Base-by-base conservation (phyloP, 805 yeast species). In the Starmerella bombicola region DNA sequence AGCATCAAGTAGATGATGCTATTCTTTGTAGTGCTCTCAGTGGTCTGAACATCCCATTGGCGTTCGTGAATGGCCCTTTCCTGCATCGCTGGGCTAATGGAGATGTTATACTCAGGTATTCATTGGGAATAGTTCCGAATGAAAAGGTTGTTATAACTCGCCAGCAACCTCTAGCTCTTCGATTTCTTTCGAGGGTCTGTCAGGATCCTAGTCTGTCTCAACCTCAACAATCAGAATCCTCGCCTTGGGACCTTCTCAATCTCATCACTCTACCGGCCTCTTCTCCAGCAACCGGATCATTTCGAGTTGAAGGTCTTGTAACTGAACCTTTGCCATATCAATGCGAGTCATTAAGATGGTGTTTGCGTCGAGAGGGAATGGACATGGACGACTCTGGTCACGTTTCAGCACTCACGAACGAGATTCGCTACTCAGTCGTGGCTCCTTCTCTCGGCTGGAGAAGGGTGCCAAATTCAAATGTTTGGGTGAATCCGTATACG, bases 341-440 rank as follows among this genome's bases (percentile, higher is more conserved):
- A 44, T 36, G 54, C 25, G 61, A 59, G 22, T 50, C 67, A 1
- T 60, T 64, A 3, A 34, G 50, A 12, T 64, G 68, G 67, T 50
- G 56, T 9, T 41, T 64, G n/a, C 40, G 49, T 1, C 42, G 51
- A 26, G 68, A 64, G 42, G 64, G 67, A 12, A 59, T 51, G 37
- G 45, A 47, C 3, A 31, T 57, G 12, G 28, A 9, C 1, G 46
- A 34, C 4, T 21, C n/a, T 4, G 41, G 37, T 3, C 17, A 21
- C 4, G 46, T 61, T 2, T 46, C 34, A 3, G 55, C 48, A 17
- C 30, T 55, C 5, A 55, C 51, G 26, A 39, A 40, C 13, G 35
- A 44, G 9, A 38, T 41, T 17, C 30, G 43, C 10, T 46, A 50
- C 38, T 35, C 26, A 17, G 49, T 49, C 5, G 49, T 59, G 6